These are phyloP conservation scores for Ogataea saltuana DNA, from an alignment of 805 yeast genomes.

Conservation along the genomic window DNA sequence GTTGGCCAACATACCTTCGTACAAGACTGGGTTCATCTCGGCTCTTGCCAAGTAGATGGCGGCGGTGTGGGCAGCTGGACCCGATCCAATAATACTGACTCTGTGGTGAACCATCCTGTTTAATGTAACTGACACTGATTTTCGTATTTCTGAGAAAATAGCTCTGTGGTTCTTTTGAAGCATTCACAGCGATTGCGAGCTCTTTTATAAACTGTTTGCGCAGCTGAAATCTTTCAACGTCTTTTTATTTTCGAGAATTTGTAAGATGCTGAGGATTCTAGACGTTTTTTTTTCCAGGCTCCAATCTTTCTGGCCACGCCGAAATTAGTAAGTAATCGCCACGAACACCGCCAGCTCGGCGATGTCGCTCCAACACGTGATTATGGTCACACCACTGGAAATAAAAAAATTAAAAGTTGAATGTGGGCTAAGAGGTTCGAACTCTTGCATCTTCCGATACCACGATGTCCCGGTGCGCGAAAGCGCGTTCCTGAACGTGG, in stretches of 20 bases:
- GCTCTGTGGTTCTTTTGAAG: not conserved
- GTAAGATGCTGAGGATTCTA: slow-evolving; percentile 10
- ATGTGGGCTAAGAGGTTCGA: slow-evolving; percentile 35
- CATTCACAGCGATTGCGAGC: slow-evolving; percentile 2
- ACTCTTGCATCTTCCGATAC: slow-evolving; percentile 33
- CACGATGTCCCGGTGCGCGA: slow-evolving; percentile 18
- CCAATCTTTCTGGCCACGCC: slow-evolving; percentile 1
- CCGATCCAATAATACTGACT: slow-evolving; percentile 92
- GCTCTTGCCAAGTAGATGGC: slow-evolving; percentile 97
- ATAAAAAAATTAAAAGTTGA: slow-evolving; percentile 11
- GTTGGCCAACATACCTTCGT: slow-evolving; percentile 96
- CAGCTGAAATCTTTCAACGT: no score
- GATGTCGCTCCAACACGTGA: no score
- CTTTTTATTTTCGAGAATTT: slow-evolving; percentile 7
- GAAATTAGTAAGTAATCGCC: slow-evolving; percentile 5
- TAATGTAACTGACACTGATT: slow-evolving; percentile 9
- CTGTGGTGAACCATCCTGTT: slow-evolving; percentile 74
- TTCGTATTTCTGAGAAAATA: not conserved
- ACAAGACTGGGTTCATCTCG: slow-evolving; percentile 87
- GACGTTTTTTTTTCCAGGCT: slow-evolving; percentile 1
- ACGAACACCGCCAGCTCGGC: no score
- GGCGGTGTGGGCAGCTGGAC: slow-evolving; percentile 99
- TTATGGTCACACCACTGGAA: no score
- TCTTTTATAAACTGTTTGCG: no score
- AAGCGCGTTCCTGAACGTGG: slow-evolving; percentile 15